Evolutionary conservation across 257 asterid genomes (phyloP).

Genomic region (Fraxinus pennsylvanica): DNA sequence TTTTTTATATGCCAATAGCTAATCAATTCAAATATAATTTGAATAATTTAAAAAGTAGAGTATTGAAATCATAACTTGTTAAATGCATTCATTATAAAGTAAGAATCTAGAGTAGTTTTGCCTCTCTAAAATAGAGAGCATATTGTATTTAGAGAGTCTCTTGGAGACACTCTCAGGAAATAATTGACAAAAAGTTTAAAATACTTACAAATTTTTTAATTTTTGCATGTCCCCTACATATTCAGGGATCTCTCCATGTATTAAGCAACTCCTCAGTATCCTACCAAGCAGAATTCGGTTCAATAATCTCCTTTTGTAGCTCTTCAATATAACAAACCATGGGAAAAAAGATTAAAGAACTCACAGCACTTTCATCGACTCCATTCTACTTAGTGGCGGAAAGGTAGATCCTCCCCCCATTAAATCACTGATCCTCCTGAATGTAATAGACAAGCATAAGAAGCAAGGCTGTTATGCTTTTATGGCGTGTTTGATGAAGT

Average conservation of each 20-base stretch:
- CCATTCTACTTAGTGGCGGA: constrained; percentile 55
- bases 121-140: no score
- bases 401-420: constrained; percentile 57
- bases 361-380: constrained; percentile 69
- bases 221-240: constrained; percentile 62
- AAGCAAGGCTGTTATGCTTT: not conserved
- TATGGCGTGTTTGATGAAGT: not conserved
- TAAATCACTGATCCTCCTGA: constrained; percentile 94
- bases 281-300: constrained; percentile 34
- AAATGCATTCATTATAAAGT: no score
- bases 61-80: no score
- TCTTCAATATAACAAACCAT: constrained; percentile 2
- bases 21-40: no score
- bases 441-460: constrained; percentile 27
- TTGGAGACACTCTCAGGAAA: not conserved
- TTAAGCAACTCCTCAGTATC: constrained; percentile 61
- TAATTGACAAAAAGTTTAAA: constrained; percentile 13
- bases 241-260: constrained; percentile 65
- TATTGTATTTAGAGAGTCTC: no score
- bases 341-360: constrained; percentile 29
- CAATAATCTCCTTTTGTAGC: constrained; percentile 15
- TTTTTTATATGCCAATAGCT: no score
- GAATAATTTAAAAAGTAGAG: no score
- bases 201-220: constrained; percentile 70
- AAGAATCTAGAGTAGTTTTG: no score